phyloP scores from a whole-genome alignment of 306 rosid genomes.

The Quercus ilex region DNA sequence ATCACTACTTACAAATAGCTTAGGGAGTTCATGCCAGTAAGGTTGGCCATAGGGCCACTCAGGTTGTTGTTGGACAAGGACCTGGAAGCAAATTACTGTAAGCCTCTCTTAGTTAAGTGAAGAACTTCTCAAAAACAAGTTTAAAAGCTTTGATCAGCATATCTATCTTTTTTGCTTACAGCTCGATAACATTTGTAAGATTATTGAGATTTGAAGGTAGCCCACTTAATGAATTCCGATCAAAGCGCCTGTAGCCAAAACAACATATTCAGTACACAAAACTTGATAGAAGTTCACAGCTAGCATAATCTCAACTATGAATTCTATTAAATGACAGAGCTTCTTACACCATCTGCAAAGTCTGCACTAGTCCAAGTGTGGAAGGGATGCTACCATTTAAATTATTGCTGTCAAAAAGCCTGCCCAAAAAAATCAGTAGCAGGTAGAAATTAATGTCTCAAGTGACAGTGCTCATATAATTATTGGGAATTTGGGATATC shows the following conservation, averaged over 20 bases:
- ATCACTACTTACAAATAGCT: slow-evolving; percentile 42
- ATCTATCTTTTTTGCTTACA: slow-evolving; percentile 45
- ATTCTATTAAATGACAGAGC: slow-evolving; percentile 4
- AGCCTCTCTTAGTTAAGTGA: neutral
- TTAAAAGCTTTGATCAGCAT: neutral
- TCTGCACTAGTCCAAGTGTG: slow-evolving; percentile 51
- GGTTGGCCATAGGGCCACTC: slow-evolving; percentile 50
- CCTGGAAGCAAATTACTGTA: slow-evolving; percentile 33
- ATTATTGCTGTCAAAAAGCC: slow-evolving; percentile 57
- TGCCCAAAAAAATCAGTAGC: slow-evolving; percentile 23
- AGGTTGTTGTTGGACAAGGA: slow-evolving; percentile 58
- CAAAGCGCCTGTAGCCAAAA: slow-evolving; percentile 52
- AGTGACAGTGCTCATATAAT: neutral
- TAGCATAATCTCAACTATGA: neutral
- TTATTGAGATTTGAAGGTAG: slow-evolving; percentile 44
- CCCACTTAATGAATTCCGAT: slow-evolving; percentile 38
- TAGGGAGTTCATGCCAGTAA: slow-evolving; percentile 44
- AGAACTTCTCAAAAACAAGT: neutral
- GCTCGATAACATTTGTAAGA: slow-evolving; percentile 30
- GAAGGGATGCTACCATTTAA: slow-evolving; percentile 55
- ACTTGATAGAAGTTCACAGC: neutral
- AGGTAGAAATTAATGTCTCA: neutral
- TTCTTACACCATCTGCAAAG: slow-evolving; percentile 63
- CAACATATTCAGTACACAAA: slow-evolving; percentile 4
- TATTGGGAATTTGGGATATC: neutral